Evolutionary conservation across 177 flowering plant genomes (phyloP).

Genomic region (Vitis hybrid): DNA sequence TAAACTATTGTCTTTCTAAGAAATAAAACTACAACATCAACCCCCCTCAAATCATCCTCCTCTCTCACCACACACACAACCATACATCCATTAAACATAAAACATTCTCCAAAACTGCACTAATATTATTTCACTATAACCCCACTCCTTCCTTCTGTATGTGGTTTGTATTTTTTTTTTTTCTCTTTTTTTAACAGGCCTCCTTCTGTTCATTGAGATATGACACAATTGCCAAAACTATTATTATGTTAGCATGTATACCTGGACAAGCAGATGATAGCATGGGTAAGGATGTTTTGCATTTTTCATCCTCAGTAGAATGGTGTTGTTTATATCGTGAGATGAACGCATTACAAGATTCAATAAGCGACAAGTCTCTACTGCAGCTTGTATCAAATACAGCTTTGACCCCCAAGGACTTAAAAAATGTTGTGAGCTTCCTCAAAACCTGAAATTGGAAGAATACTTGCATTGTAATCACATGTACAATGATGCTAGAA

Average conservation of each 20-base stretch:
- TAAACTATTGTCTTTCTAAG: no score
- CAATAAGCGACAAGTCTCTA: slow-evolving; percentile 78
- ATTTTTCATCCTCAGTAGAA: slow-evolving; percentile 30
- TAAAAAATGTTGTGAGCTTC: slow-evolving; percentile 82
- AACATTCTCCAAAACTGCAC: no score
- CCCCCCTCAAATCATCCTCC: no score
- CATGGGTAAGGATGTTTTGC: slow-evolving; percentile 61
- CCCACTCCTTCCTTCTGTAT: no score
- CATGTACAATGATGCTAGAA: not conserved
- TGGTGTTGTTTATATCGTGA: slow-evolving; percentile 51
- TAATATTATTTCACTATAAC: no score
- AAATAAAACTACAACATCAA: no score
- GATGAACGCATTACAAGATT: slow-evolving; percentile 86
- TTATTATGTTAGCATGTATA: slow-evolving; percentile 16
- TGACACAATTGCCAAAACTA: not conserved
- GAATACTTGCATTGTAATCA: not conserved
- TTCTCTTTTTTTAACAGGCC: not conserved
- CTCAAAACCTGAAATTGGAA: slow-evolving; percentile 52
- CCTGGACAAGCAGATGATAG: slow-evolving; percentile 97
- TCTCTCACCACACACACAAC: no score
- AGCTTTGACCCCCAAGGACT: slow-evolving; percentile 90
- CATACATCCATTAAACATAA: no score
- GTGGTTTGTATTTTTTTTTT: no score
- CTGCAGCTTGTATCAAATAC: slow-evolving; percentile 93
- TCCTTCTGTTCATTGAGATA: not conserved